Percentiles rank a stretch among this genome's conserved stretches.
Evolutionary conservation across 75 land plant species (phyloP).

Genomic region (Selaginella moellendorffii): DNA sequence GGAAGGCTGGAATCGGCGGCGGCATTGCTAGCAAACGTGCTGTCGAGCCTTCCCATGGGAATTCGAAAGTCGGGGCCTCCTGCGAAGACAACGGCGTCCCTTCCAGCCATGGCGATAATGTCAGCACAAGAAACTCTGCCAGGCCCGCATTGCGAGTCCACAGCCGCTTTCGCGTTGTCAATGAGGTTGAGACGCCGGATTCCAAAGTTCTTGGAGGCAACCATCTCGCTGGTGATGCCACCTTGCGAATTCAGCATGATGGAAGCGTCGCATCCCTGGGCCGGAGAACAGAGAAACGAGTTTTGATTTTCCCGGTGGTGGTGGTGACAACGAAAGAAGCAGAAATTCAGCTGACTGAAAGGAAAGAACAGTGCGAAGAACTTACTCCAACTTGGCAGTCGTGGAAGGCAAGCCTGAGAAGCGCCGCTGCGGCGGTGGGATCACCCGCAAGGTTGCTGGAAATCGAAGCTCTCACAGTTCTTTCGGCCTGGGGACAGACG

Average conservation of each 20-base stretch:
- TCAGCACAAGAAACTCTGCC: conserved; percentile 16
- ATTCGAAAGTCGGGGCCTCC: conserved; percentile 17
- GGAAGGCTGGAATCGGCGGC: conserved; percentile 28
- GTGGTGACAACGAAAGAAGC: too few relatives aligned
- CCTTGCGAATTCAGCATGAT: conserved; percentile 14
- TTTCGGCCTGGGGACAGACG: too few relatives aligned
- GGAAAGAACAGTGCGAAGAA: too few relatives aligned
- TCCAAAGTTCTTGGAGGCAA: conserved; percentile 3
- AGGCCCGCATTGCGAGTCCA: conserved; percentile 8
- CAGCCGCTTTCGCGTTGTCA: conserved; percentile 13
- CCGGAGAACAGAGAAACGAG: too few relatives aligned
- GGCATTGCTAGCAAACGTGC: conserved; percentile 7
- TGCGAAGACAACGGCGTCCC: conserved; percentile 24
- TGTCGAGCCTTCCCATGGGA: conserved; percentile 16
- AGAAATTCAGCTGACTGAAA: too few relatives aligned
- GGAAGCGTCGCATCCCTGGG: conserved; percentile 28
- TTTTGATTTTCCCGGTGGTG: too few relatives aligned
- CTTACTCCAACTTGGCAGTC: conserved; percentile 68
- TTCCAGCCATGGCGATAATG: conserved; percentile 5
- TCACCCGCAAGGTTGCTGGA: too few relatives aligned
- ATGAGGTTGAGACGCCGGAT: conserved; percentile 11
- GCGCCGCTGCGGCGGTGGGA: too few relatives aligned
- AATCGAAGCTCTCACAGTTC: too few relatives aligned
- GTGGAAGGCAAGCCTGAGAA: too few relatives aligned
- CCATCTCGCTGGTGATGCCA: conserved; percentile 8